A percentile compares a stretch with the other conserved stretches of the same genome.
These are phyloP conservation scores for Umbilicus rupestris DNA, from an alignment of 164 flowering plant genomes.

Conservation along the genomic window DNA sequence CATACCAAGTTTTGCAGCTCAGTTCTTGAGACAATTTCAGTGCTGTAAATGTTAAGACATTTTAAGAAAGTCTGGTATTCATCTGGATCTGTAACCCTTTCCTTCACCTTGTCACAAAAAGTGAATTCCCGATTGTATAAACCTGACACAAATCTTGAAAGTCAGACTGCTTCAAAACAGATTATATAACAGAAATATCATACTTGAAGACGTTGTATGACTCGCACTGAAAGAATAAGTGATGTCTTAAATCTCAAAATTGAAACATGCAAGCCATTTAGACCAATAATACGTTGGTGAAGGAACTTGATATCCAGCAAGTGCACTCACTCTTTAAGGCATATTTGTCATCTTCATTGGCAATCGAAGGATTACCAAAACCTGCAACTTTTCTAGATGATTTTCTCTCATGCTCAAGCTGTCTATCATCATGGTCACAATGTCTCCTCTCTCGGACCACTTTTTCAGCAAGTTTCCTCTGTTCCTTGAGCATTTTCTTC, in stretches of 20 bases:
- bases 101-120: constrained; percentile 68
- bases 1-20: constrained; percentile 54
- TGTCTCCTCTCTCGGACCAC: constrained; percentile 39
- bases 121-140: constrained; percentile 46
- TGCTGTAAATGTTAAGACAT: constrained; percentile 56
- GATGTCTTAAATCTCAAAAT: background rate
- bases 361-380: constrained; percentile 24
- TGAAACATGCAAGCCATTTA: background rate
- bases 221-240: background rate
- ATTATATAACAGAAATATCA: background rate
- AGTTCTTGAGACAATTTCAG: constrained; percentile 48
- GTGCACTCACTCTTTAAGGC: constrained; percentile 38
- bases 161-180: background rate
- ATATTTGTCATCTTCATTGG: constrained; percentile 44
- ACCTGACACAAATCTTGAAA: constrained; percentile 22
- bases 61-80: constrained; percentile 67
- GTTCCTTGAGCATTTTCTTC: constrained; percentile 43
- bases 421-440: constrained; percentile 47
- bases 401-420: constrained; percentile 39
- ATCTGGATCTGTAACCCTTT: constrained; percentile 36
- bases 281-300: background rate
- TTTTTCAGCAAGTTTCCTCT: constrained; percentile 42
- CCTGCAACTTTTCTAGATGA: constrained; percentile 41
- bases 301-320: background rate
- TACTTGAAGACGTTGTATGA: background rate